Evolutionary conservation across 192 early-diverging fungal species (phyloP).

Genomic region (Haplosporangium gracile): DNA sequence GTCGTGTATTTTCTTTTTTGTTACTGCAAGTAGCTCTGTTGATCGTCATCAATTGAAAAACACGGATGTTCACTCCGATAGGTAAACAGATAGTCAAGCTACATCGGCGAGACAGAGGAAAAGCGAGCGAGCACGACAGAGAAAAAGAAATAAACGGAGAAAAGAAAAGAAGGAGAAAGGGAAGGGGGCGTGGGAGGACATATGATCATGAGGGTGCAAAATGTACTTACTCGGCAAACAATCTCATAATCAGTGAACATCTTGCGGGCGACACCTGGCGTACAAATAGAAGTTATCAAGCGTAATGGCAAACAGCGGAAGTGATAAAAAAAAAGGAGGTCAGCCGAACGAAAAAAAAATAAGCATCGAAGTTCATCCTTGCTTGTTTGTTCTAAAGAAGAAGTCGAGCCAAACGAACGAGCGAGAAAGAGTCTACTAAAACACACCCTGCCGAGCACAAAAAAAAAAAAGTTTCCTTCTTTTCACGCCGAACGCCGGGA

Average conservation of each 20-base stretch:
- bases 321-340: not conserved
- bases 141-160: not conserved
- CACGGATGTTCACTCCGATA: not conserved
- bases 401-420: not conserved
- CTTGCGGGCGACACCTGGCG: constrained; percentile 74
- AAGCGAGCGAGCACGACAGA: not conserved
- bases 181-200: not conserved
- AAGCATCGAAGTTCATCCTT: not conserved
- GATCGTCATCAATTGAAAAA: not conserved
- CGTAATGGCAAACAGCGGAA: constrained; percentile 2
- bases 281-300: constrained; percentile 20
- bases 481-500: not conserved
- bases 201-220: constrained; percentile 5
- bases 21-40: not conserved
- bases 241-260: constrained; percentile 98
- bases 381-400: not conserved
- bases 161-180: not conserved
- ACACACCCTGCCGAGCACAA: not conserved
- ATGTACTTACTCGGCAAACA: constrained; percentile 81
- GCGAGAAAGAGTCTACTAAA: not conserved
- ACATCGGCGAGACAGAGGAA: not conserved
- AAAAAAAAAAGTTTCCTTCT: not conserved
- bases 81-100: not conserved
- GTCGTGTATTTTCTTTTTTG: not conserved
- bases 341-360: constrained; percentile 2